Evolutionary conservation across 352 stramenopile species (phyloP), one percentile per base, ranked within the genome.

Genomic region (Phytophthora nicotianae): DNA sequence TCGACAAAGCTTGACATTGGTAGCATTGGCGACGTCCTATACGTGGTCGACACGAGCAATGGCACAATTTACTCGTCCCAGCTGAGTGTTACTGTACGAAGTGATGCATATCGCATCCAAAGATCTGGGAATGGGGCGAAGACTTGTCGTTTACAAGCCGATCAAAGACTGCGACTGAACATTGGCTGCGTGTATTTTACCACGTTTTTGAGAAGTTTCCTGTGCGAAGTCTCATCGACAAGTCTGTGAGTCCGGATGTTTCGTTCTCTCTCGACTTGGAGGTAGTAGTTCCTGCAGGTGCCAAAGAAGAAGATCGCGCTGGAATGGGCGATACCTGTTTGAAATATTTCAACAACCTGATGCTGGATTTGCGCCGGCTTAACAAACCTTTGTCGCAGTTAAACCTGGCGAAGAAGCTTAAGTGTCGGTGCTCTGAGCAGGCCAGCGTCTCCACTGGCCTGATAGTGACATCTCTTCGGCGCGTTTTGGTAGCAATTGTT

Each of bases 151-250:
- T 10, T 23, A 21, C 40, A 26, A 26, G 9, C 11, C 9, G 9
- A 46, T 26, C 19, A 46, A 9, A 26, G 6, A n/a, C 6, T 26
- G 17, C 40, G 3, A 46, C 7, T 26, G 19, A 46, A 0, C 65
- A 79, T 37, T 76, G 56, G 65, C 41, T 75, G 17, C 50, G 54
- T 27, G 48, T 62, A n/a, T 80, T 86, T 19, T 86, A 70, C 40
- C 77, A 89, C 24, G 43, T 80, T n/a, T 87, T 79, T 51, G 79
- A 89, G 21, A 89, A 89, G 27, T 89, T 89, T 20, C 75, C 79
- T 1, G 70, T 81, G 3, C 61, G 55, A 24, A 77, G 65, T 50
- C 47, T 70, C 1, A 52, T 69, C 9, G 58, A 70, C 19, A 46
- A 62, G 35, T 26, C 66, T 3, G 48, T 72, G 47, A 65, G 59